Conservation (phyloP, 495 filamentous ascomycete genomes). For the Emericellopsis terricola region DNA sequence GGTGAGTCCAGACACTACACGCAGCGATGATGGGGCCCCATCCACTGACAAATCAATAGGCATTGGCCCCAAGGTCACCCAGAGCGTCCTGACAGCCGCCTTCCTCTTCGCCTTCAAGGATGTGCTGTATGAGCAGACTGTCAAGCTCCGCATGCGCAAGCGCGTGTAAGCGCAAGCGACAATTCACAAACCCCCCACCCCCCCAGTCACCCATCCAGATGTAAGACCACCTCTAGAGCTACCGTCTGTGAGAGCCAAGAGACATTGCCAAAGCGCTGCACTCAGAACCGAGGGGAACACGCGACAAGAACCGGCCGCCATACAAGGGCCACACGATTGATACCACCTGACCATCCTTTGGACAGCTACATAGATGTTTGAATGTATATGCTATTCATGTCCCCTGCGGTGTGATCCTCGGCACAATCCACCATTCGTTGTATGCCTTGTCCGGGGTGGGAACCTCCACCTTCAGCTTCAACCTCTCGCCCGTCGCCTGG, state of each 20-base stretch:
- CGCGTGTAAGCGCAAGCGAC: background rate
- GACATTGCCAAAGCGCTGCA: too few species aligned
- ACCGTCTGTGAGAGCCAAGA: background rate
- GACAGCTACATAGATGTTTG: background rate
- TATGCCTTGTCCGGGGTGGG: conserved; percentile 36
- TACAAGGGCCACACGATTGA: background rate
- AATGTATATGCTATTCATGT: conserved; percentile 3
- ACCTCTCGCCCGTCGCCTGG: conserved; percentile 5
- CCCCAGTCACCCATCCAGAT: too few species aligned
- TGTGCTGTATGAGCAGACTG: conserved; percentile 39
- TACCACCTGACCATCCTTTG: background rate
- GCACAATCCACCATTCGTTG: conserved; percentile 68
- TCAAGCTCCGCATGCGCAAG: conserved; percentile 20
- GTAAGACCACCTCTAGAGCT: background rate
- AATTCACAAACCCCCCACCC: too few species aligned
- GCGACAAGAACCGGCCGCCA: too few species aligned
- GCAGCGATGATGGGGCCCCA: background rate
- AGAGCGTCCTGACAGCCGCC: conserved; percentile 90
- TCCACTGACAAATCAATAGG: conserved; percentile 26
- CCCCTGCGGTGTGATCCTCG: too few species aligned
- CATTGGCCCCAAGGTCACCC: conserved; percentile 86
- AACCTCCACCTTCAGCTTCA: conserved; percentile 32
- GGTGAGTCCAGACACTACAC: conserved; percentile 32
- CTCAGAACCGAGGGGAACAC: too few species aligned
- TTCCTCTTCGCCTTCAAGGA: conserved; percentile 99